Conservation (phyloP, 1,284 basidiomycete genomes). For the Microbotryum saponariae region DNA sequence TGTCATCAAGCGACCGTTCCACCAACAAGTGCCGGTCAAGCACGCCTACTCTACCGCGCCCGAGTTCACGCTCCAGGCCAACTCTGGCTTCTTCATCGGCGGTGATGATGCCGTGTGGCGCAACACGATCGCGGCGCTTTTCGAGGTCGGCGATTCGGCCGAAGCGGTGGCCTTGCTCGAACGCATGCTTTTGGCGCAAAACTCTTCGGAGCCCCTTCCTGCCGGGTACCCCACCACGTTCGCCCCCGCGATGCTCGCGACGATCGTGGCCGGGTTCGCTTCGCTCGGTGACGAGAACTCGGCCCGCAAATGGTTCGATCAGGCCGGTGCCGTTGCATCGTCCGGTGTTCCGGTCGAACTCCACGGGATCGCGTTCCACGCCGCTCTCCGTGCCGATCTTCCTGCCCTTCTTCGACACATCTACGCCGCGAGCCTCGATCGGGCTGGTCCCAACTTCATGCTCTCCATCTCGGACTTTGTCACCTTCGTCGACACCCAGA, state of each 20-base stretch:
- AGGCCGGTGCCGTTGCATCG: constrained; percentile 25
- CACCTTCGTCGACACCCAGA: constrained; percentile 14
- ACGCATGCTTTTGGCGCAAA: constrained; percentile 56
- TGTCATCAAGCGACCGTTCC: not conserved
- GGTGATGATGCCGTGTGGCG: constrained; percentile 52
- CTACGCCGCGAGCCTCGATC: constrained; percentile 14
- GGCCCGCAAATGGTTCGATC: constrained; percentile 64
- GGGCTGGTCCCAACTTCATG: not conserved
- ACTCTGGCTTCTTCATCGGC: no score
- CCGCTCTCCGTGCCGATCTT: constrained; percentile 33
- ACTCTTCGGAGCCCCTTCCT: constrained; percentile 32
- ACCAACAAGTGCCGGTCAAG: constrained; percentile 11
- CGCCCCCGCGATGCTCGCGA: constrained; percentile 51
- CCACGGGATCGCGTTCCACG: constrained; percentile 40
- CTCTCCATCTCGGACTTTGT: constrained; percentile 19
- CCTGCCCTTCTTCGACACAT: constrained; percentile 34
- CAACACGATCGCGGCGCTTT: constrained; percentile 66
- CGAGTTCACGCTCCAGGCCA: constrained; percentile 31
- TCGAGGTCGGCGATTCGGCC: constrained; percentile 56
- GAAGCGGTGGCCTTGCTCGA: constrained; percentile 64
- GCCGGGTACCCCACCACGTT: constrained; percentile 54
- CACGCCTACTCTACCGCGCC: constrained; percentile 9
- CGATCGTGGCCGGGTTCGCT: constrained; percentile 63
- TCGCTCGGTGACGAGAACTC: constrained; percentile 54
- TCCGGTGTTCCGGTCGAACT: constrained; percentile 45